A percentile compares a stretch with the other conserved stretches of the same genome.
These are phyloP conservation scores for Conoideocrella luteorostrata DNA, from an alignment of 2,329 filamentous ascomycete species.

Conservation along the genomic window DNA sequence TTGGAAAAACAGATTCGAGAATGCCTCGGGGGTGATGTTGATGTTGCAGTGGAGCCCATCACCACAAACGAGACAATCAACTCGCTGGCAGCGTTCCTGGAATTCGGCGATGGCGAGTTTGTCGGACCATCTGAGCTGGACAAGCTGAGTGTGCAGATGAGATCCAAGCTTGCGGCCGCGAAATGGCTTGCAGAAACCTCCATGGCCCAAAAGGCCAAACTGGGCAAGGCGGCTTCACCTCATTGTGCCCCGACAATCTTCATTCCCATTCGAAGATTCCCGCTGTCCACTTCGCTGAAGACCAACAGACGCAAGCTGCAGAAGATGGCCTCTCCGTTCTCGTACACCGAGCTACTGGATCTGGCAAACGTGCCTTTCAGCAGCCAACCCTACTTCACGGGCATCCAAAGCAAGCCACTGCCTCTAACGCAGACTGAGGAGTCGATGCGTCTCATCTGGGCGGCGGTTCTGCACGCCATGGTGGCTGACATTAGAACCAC, in stretches of 20 bases:
- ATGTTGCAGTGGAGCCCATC: constrained; percentile 43
- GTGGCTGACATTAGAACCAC: constrained; percentile 33
- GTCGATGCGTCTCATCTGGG: constrained; percentile 42
- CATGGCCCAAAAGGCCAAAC: constrained; percentile 24
- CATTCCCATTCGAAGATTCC: constrained; percentile 41
- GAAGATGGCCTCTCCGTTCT: constrained; percentile 35
- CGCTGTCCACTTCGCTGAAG: constrained; percentile 43
- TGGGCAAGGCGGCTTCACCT: constrained; percentile 22
- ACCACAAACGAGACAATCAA: constrained; percentile 36
- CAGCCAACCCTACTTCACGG: constrained; percentile 27
- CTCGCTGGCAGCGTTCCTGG: constrained; percentile 42
- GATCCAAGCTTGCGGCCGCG: constrained; percentile 36
- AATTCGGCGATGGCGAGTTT: constrained; percentile 35
- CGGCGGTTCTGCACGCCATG: constrained; percentile 32
- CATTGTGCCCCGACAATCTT: constrained; percentile 42
- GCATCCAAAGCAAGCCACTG: constrained; percentile 36
- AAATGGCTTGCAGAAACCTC: constrained; percentile 37
- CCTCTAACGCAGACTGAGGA: constrained; percentile 42
- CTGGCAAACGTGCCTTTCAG: constrained; percentile 26
- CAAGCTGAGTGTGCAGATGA: constrained; percentile 31
- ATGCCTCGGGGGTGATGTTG: constrained; percentile 38
- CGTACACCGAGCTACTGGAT: constrained; percentile 35
- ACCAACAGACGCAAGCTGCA: constrained; percentile 43
- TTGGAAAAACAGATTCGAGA: constrained; percentile 42
- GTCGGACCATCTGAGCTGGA: constrained; percentile 31